Base-by-base conservation (phyloP, 2,329 filamentous ascomycete genomes). In the Pseudogymnoascus sp. region DNA sequence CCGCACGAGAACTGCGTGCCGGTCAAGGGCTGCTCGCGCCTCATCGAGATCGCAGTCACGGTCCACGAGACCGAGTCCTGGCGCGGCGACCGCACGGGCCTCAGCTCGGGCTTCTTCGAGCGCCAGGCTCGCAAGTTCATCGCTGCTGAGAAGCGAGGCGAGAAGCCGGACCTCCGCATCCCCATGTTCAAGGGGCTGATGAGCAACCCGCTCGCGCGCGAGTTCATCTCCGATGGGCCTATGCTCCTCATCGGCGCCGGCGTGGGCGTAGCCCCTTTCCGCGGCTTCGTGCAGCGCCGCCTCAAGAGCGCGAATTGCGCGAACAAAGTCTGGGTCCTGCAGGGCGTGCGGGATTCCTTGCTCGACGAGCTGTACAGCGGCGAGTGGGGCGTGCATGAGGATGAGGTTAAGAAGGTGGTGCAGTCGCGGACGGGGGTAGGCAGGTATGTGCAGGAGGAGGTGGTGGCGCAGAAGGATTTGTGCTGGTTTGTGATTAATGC, bases 141-240 rank as follows among this genome's bases (percentile, higher is more conserved):
- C 69, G 82, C 83, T 13, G 86, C 89, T 0, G 85, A 91, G 72
- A 77, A 81, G 35, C 77, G 81, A 1, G 88, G 88, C 56, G 79
- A 82, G 62, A 74, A 77, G 59, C 81, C 77, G 2, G 84, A 91
- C 68, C 73, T 97, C 14, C 86, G 90, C 69, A 80, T 97, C 4
- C 95, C 95, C 70, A 97, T 99, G 91, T 99, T 99, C 84, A 92
- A 96, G 72, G 95, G 95, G 0, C 81, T 99, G 47, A 99, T 99
- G 95, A 88, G 92, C 66, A 99, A 99, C 75, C 95, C 95, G 0
- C 83, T 99, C 1, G 95, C 93, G 10, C 89, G 88, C 72, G 87
- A 97, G 72, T 99, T 97, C 73, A 88, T 91, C 61, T 87, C 90
- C 2, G 93, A 99, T 74, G 95, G 95, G 0, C 95, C 95, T 0